Evolutionary conservation across 1,284 basidiomycete species (phyloP), one percentile per base, ranked within the genome.

Genomic region (Cryptococcus jaspeensis): DNA sequence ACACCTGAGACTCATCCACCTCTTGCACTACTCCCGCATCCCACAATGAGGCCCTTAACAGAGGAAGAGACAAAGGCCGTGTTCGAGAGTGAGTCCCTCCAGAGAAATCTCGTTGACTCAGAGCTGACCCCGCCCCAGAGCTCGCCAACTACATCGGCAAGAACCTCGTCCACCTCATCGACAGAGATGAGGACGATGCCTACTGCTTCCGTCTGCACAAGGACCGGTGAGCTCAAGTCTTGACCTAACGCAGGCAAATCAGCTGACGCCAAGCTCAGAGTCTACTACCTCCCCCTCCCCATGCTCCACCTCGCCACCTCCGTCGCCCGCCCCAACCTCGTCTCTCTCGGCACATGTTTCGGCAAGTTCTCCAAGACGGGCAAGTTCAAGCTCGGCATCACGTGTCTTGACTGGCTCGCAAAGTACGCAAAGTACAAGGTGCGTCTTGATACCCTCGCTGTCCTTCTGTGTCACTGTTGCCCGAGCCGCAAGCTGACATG

Each of bases 351-450:
- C 25, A 96, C 92, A 62, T 99, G 95, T 79, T 89, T 99, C 62
- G 96, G 96, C 68, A 98, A 98, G 77, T 99, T 99, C 79, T 90
- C 87, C 72, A 99, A 98, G 82, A 87, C 87, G 52, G 93, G 93
- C 58, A 99, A 98, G 78, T 99, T 99, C 84, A 93, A 94, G 80
- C 82, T 99, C 60, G 94, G 98, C 70, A 86, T 99, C 65, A 97
- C 94, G 1, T 84, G 90, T 16, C 81, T 99, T 57, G 96, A 99
- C 73, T 89, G 91, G 73, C 79, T 99, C 53, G 92, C 92, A 2
- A 92, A 96, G 73, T 97, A 97, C 75, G 95, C 96, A 23, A 98
- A 96, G 79, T 93, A 94, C 83, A 99, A 99, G 84, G 94, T 92
- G 63, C 52, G 79, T 53, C 16, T 28, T n/a, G n/a, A 16, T 15